These are phyloP conservation scores for Lotus japonicus DNA, from an alignment of 306 rosid species.

Conservation along the genomic window DNA sequence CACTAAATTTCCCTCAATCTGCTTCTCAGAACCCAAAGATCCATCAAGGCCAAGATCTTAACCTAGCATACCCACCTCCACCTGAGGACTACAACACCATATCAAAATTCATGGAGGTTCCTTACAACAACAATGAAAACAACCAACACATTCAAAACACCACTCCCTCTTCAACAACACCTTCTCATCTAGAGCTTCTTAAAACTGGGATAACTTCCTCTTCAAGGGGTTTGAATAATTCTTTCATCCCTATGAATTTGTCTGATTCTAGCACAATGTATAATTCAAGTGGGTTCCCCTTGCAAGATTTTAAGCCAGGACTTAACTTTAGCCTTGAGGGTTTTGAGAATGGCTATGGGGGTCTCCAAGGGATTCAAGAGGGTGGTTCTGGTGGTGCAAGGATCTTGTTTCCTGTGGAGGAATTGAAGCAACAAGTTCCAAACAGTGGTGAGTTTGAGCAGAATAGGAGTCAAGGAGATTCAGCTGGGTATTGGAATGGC, in stretches of 20 bases:
- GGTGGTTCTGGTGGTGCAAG: constrained; percentile 52
- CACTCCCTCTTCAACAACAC: constrained; percentile 27
- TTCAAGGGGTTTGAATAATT: constrained; percentile 42
- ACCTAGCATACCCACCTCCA: constrained; percentile 64
- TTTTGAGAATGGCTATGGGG: constrained; percentile 53
- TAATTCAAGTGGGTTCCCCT: constrained; percentile 43
- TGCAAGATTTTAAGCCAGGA: constrained; percentile 69
- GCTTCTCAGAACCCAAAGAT: constrained; percentile 61
- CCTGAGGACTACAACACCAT: constrained; percentile 31
- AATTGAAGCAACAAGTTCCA: constrained; percentile 71
- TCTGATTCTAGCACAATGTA: constrained; percentile 35
- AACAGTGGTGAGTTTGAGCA: constrained; percentile 42
- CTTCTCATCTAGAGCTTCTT: constrained; percentile 51
- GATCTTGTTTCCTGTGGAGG: constrained; percentile 74
- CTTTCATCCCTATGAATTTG: constrained; percentile 52
- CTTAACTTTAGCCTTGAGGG: constrained; percentile 69
- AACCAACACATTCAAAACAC: constrained; percentile 29
- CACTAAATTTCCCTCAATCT: constrained; percentile 30
- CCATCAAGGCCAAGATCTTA: constrained; percentile 84
- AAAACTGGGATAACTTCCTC: constrained; percentile 41
- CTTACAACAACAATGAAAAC: constrained; percentile 27
- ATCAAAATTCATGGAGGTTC: constrained; percentile 43
- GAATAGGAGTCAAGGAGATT: constrained; percentile 53
- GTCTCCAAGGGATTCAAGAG: constrained; percentile 53
- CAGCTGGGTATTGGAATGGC: constrained; percentile 81